Percentiles rank a stretch among this genome's conserved stretches.
phyloP scores from a whole-genome alignment of 768 basidiomycete species.

The Candolleomyces efflorescens region DNA sequence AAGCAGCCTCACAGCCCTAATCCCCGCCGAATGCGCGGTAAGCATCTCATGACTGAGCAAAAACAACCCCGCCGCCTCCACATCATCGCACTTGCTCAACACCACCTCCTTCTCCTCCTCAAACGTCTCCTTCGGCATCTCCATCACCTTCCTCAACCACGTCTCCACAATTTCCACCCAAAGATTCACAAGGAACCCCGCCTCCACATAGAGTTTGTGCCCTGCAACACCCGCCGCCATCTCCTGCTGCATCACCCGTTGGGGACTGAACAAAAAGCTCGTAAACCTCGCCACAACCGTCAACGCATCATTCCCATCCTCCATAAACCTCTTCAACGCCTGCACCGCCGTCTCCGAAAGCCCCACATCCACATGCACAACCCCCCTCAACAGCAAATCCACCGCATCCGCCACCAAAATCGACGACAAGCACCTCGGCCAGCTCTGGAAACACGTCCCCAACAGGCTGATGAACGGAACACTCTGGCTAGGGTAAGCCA shows the following conservation, averaged over 20 bases:
- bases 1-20: constrained; percentile 59
- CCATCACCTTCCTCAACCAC: constrained; percentile 54
- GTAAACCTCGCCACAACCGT: constrained; percentile 62
- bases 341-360: constrained; percentile 64
- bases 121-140: constrained; percentile 34
- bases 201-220: constrained; percentile 62
- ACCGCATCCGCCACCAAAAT: constrained; percentile 57
- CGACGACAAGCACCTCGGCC: constrained; percentile 72
- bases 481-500: constrained; percentile 63
- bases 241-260: constrained; percentile 53
- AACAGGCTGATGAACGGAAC: constrained; percentile 66
- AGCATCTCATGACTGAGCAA: constrained; percentile 56
- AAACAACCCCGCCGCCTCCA: constrained; percentile 73
- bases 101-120: constrained; percentile 39
- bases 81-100: constrained; percentile 47
- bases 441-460: constrained; percentile 73
- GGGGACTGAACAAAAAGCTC: constrained; percentile 70
- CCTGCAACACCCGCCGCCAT: constrained; percentile 31
- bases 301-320: constrained; percentile 49
- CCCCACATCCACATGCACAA: constrained; percentile 80
- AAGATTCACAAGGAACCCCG: constrained; percentile 57
- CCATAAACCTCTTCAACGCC: constrained; percentile 71
- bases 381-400: constrained; percentile 75
- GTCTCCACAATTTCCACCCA: constrained; percentile 72
- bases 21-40: constrained; percentile 53